Conservation (phyloP, 805 yeast species). For the Blastobotrys parvus region DNA sequence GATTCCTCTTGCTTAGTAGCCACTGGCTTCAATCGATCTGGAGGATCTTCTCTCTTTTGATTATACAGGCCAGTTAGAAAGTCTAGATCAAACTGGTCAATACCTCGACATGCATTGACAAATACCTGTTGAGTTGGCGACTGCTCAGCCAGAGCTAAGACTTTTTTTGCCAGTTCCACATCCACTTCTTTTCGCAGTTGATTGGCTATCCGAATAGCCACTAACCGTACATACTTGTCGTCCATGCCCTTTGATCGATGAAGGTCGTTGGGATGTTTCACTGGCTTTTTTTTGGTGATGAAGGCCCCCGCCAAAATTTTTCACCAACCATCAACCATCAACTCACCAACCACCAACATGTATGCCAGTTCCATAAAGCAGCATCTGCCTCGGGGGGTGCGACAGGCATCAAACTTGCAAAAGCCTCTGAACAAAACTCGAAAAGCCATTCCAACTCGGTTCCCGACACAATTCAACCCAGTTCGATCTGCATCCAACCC, state of each 20-base stretch:
- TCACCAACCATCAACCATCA: background rate
- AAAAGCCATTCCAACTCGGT: slow-evolving; percentile 21
- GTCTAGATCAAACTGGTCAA: slow-evolving; percentile 20
- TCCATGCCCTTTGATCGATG: background rate
- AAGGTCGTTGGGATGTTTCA: too few species aligned
- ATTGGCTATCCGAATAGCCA: slow-evolving; percentile 14
- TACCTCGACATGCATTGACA: slow-evolving; percentile 16
- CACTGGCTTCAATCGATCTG: background rate
- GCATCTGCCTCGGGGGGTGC: background rate
- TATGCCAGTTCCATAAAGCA: too few species aligned
- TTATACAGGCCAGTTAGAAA: slow-evolving; percentile 16
- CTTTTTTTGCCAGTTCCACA: slow-evolving; percentile 14
- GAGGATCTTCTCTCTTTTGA: background rate
- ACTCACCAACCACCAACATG: too few species aligned
- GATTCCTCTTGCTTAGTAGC: background rate
- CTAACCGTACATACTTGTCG: slow-evolving; percentile 9
- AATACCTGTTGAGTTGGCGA: slow-evolving; percentile 12
- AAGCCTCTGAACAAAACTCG: slow-evolving; percentile 2
- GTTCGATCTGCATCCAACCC: slow-evolving; percentile 59
- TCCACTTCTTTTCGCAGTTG: slow-evolving; percentile 18
- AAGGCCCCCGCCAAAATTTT: background rate
- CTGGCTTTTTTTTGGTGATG: too few species aligned
- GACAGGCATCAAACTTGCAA: slow-evolving; percentile 4
- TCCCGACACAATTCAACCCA: slow-evolving; percentile 54
- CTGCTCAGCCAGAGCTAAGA: slow-evolving; percentile 14